Conservation (phyloP, 1,284 basidiomycete genomes). For the Hymenochaete sp. region DNA sequence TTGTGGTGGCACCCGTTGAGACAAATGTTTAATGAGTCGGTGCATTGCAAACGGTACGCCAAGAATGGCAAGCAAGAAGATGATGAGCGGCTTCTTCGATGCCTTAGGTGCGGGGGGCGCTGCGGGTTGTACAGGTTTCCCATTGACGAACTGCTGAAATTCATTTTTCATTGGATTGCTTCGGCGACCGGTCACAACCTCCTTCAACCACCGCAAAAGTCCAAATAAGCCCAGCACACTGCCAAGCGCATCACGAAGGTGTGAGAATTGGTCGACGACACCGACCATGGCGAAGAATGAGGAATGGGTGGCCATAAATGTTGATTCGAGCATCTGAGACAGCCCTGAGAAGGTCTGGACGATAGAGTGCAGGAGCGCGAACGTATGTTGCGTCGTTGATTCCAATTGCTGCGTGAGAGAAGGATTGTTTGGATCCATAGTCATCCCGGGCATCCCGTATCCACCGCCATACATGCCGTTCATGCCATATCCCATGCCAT, state of each 20-base stretch:
- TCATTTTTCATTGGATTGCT: slow-evolving; percentile 42
- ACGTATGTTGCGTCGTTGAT: slow-evolving; percentile 85
- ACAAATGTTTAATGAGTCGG: slow-evolving; percentile 76
- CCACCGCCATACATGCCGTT: slow-evolving; percentile 28
- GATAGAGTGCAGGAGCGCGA: slow-evolving; percentile 87
- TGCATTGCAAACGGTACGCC: slow-evolving; percentile 95
- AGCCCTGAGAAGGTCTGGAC: slow-evolving; percentile 95
- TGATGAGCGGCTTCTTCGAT: slow-evolving; percentile 83
- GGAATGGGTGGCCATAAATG: slow-evolving; percentile 98
- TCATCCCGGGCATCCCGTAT: slow-evolving; percentile 33
- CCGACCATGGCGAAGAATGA: slow-evolving; percentile 99
- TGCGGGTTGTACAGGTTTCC: slow-evolving; percentile 47
- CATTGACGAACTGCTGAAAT: slow-evolving; percentile 63
- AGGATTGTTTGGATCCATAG: slow-evolving; percentile 46
- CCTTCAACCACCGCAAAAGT: slow-evolving; percentile 75
- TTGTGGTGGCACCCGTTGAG: slow-evolving; percentile 42
- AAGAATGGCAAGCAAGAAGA: slow-evolving; percentile 94
- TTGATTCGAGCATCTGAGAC: slow-evolving; percentile 95
- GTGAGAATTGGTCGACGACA: slow-evolving; percentile 91
- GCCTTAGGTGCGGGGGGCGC: slow-evolving; percentile 47
- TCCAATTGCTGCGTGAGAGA: slow-evolving; percentile 85
- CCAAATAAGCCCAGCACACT: slow-evolving; percentile 92
- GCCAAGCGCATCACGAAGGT: slow-evolving; percentile 85
- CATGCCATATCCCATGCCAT: slow-evolving; percentile 31
- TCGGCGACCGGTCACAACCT: slow-evolving; percentile 47